A percentile compares a stretch with the other conserved stretches of the same genome.
Conservation (phyloP, 805 yeast genomes). For the Metschnikowia shivogae region DNA sequence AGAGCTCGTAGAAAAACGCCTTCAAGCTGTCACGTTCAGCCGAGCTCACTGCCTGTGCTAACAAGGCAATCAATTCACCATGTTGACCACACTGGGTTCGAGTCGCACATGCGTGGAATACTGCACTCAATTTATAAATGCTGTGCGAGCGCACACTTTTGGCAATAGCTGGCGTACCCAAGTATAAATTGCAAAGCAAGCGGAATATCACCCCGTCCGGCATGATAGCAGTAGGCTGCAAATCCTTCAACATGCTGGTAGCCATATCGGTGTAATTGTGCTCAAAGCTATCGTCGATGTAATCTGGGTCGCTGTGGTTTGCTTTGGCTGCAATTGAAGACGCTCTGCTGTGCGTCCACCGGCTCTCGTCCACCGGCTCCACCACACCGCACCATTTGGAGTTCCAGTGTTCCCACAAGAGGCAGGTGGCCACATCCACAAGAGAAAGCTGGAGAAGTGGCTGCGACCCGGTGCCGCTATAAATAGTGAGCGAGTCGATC, state of each 20-base stretch:
- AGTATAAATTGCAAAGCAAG: slow-evolving; percentile 15
- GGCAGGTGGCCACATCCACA: slow-evolving; percentile 10
- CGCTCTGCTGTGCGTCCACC: background rate
- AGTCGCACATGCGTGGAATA: slow-evolving; percentile 14
- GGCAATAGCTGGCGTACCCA: slow-evolving; percentile 13
- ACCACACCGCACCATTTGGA: slow-evolving; percentile 7
- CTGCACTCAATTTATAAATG: slow-evolving; percentile 8
- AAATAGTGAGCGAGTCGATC: slow-evolving; percentile 9
- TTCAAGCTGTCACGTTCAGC: slow-evolving; percentile 11
- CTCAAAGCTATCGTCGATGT: slow-evolving; percentile 1
- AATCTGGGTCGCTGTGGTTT: background rate
- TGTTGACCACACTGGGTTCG: slow-evolving; percentile 12
- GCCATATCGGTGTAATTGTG: slow-evolving; percentile 1
- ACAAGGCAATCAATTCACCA: slow-evolving; percentile 9
- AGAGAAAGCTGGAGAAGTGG: slow-evolving; percentile 11
- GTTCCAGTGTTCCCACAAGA: slow-evolving; percentile 18
- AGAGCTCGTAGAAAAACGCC: slow-evolving; percentile 15
- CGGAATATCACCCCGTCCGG: slow-evolving; percentile 9
- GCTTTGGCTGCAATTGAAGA: background rate
- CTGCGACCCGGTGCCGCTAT: slow-evolving; percentile 1
- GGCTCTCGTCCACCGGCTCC: slow-evolving; percentile 5
- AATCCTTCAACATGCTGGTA: background rate
- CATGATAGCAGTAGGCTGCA: slow-evolving; percentile 1
- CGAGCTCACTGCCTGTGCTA: slow-evolving; percentile 10
- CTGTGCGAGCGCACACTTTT: slow-evolving; percentile 6